Evolutionary conservation across 306 rosid species (phyloP).

Genomic region (Gynostemma pentaphyllum): DNA sequence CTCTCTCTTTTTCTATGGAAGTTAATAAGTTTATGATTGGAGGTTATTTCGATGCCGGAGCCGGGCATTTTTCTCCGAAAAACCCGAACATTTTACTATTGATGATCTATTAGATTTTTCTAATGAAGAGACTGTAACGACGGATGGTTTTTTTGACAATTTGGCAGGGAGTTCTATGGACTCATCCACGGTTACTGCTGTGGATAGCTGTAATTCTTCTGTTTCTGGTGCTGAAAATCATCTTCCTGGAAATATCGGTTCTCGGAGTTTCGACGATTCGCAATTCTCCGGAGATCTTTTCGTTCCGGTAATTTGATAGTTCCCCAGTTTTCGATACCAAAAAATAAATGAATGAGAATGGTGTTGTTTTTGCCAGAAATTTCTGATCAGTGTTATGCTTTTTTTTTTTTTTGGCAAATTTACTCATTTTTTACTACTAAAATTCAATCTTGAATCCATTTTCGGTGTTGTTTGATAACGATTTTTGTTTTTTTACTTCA

Average conservation of each 20-base stretch:
- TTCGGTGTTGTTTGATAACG: too few species aligned
- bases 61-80: slow-evolving; percentile 31
- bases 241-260: slow-evolving; percentile 29
- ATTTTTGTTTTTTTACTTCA: too few species aligned
- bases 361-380: too few species aligned
- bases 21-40: slow-evolving; percentile 49
- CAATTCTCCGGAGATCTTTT: slow-evolving; percentile 71
- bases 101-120: slow-evolving; percentile 89
- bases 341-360: too few species aligned
- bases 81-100: slow-evolving; percentile 55
- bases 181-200: slow-evolving; percentile 52
- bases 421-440: too few species aligned
- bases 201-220: slow-evolving; percentile 74
- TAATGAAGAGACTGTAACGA: slow-evolving; percentile 52
- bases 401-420: too few species aligned
- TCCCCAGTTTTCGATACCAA: too few species aligned
- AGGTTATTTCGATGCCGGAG: slow-evolving; percentile 49
- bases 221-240: slow-evolving; percentile 44
- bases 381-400: too few species aligned
- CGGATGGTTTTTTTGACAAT: slow-evolving; percentile 54
- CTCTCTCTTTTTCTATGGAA: slow-evolving; percentile 38
- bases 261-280: slow-evolving; percentile 41
- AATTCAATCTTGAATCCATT: too few species aligned
- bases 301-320: slow-evolving; percentile 48
- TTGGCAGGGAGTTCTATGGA: slow-evolving; percentile 55